A percentile compares a stretch with the other conserved stretches of the same genome.
phyloP scores from a whole-genome alignment of 2,329 filamentous ascomycete species.

The Neopestalotiopsis rosae region DNA sequence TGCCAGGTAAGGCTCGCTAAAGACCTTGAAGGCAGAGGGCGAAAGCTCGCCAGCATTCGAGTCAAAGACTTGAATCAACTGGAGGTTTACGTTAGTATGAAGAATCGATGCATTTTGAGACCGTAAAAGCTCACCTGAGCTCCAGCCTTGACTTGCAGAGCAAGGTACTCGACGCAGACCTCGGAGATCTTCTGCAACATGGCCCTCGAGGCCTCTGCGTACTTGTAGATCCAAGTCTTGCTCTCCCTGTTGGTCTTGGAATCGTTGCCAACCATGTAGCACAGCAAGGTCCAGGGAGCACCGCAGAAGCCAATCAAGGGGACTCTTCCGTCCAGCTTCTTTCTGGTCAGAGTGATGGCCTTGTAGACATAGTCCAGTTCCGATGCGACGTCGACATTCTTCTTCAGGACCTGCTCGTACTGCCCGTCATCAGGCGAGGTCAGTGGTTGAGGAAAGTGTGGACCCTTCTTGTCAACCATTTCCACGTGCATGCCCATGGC shows the following conservation, averaged over 20 bases:
- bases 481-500: slow-evolving; percentile 98
- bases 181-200: slow-evolving; percentile 91
- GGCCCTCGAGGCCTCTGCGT: slow-evolving; percentile 78
- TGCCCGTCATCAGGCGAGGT: slow-evolving; percentile 80
- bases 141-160: slow-evolving; percentile 88
- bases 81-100: slow-evolving; percentile 4
- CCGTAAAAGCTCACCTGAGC: slow-evolving; percentile 68
- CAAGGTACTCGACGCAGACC: slow-evolving; percentile 93
- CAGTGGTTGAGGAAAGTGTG: slow-evolving; percentile 89
- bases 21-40: slow-evolving; percentile 80
- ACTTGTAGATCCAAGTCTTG: slow-evolving; percentile 97
- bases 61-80: slow-evolving; percentile 95
- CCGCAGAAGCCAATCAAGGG: slow-evolving; percentile 97
- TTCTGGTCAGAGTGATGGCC: slow-evolving; percentile 87
- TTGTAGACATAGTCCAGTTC: slow-evolving; percentile 95
- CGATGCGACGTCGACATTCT: slow-evolving; percentile 80
- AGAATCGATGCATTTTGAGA: neutral
- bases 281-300: slow-evolving; percentile 94
- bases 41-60: slow-evolving; percentile 97
- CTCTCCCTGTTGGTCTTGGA: slow-evolving; percentile 92
- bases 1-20: slow-evolving; percentile 84
- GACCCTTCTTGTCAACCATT: slow-evolving; percentile 97
- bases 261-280: slow-evolving; percentile 99
- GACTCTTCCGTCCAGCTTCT: slow-evolving; percentile 86
- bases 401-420: slow-evolving; percentile 77